Evolutionary conservation across 83 land plant genomes (phyloP).

Genomic region (Diphasiastrum complanatum): DNA sequence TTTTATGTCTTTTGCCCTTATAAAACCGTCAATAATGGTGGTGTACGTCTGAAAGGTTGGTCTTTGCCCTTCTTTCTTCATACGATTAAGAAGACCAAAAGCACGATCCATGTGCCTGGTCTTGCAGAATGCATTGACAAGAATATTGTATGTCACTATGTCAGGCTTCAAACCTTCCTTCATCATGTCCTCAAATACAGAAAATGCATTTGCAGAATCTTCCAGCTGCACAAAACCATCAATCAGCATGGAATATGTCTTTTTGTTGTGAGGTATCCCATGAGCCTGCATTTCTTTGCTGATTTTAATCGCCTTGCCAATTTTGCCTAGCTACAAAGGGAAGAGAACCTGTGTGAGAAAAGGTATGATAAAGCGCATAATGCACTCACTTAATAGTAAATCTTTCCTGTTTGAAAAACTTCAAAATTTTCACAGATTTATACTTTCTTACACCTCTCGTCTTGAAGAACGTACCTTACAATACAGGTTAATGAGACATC

Average conservation of each 20-base stretch:
- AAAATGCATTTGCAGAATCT: conserved; percentile 82
- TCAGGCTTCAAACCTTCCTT: conserved; percentile 79
- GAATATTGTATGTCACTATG: conserved; percentile 77
- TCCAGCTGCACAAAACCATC: conserved; percentile 70
- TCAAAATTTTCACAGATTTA: too few relatives aligned
- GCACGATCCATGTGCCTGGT: conserved; percentile 76
- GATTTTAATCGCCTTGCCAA: conserved; percentile 70
- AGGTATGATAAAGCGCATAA: background rate
- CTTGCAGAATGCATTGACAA: conserved; percentile 79
- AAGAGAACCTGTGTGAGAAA: background rate
- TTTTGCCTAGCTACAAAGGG: conserved; percentile 64
- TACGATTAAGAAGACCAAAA: conserved; percentile 50
- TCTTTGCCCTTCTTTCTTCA: conserved; percentile 56
- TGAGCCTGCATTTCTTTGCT: conserved; percentile 52
- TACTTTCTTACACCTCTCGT: too few relatives aligned
- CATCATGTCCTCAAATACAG: conserved; percentile 75
- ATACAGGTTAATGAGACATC: conserved; percentile 84
- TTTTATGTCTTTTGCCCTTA: conserved; percentile 54
- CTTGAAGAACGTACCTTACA: conserved; percentile 49
- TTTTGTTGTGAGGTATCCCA: conserved; percentile 74
- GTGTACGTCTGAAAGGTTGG: conserved; percentile 73
- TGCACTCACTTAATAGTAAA: too few relatives aligned
- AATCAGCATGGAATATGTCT: conserved; percentile 92
- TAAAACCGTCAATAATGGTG: conserved; percentile 76
- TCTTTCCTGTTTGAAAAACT: too few relatives aligned